phyloP scores from a whole-genome alignment of 2,329 filamentous ascomycete species.

The Neurospora crassa region DNA sequence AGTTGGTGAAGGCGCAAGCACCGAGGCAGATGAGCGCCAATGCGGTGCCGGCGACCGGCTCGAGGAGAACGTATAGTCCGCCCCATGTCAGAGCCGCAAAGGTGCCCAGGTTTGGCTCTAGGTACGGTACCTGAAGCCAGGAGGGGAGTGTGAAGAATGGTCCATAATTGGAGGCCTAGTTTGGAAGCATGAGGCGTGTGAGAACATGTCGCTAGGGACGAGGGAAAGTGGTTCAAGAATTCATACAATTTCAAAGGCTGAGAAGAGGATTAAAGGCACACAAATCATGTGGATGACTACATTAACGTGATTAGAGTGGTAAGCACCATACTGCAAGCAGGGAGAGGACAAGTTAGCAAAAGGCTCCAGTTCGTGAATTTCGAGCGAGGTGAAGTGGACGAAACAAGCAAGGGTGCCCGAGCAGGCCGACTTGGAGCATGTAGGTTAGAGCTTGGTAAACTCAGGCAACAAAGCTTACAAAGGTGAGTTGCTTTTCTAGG shows the following conservation, averaged over 20 bases:
- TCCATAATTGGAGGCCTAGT: conserved; percentile 52
- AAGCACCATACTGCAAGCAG: conserved; percentile 63
- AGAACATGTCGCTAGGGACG: neutral
- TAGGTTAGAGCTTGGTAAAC: neutral
- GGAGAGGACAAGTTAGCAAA: conserved; percentile 1
- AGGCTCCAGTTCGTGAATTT: neutral
- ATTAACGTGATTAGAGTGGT: conserved; percentile 72
- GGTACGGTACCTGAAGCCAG: conserved; percentile 58
- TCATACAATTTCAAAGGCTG: conserved; percentile 61
- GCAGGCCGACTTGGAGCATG: neutral
- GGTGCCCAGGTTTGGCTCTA: conserved; percentile 33
- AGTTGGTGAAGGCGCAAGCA: conserved; percentile 65
- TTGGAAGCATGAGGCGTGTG: conserved; percentile 28
- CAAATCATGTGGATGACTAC: conserved; percentile 70
- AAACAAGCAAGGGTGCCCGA: conserved; percentile 5
- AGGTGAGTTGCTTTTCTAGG: conserved; percentile 72
- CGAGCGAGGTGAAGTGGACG: neutral
- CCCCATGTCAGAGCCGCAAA: conserved; percentile 43
- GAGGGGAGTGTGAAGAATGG: conserved; percentile 54
- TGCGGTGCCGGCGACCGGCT: conserved; percentile 79
- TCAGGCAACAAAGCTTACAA: conserved; percentile 45
- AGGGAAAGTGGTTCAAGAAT: conserved; percentile 5
- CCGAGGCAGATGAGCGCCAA: conserved; percentile 68
- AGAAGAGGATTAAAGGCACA: conserved; percentile 66
- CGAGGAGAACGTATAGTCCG: conserved; percentile 78